Evolutionary conservation across 768 basidiomycete genomes (phyloP).

Genomic region (Punctularia strigosozonata): DNA sequence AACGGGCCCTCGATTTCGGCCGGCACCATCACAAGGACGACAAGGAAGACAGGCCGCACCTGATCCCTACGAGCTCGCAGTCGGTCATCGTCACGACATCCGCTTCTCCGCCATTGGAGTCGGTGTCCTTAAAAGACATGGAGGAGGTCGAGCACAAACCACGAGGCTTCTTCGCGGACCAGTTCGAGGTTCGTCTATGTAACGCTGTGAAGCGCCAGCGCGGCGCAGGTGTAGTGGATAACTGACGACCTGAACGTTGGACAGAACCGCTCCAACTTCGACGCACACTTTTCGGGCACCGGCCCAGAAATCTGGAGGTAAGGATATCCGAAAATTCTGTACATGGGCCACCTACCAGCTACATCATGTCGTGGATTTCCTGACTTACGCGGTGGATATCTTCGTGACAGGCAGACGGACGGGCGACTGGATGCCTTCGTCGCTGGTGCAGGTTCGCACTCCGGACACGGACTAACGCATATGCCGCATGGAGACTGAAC

Average conservation of each 20-base stretch:
- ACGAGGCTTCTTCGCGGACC: conserved; percentile 89
- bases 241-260: background rate
- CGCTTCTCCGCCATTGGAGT: too few species aligned
- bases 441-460: conserved; percentile 64
- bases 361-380: too few species aligned
- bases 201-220: background rate
- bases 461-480: too few species aligned
- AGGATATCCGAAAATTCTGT: too few species aligned
- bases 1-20: conserved; percentile 69
- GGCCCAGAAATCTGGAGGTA: conserved; percentile 95
- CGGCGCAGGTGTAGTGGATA: background rate
- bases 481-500: too few species aligned
- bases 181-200: conserved; percentile 58
- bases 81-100: conserved; percentile 44
- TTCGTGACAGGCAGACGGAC: conserved; percentile 82
- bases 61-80: conserved; percentile 28
- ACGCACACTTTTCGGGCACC: conserved; percentile 81
- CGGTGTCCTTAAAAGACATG: too few species aligned
- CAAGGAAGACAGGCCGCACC: conserved; percentile 7
- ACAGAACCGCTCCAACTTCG: conserved; percentile 81
- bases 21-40: conserved; percentile 18
- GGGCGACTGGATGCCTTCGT: conserved; percentile 79
- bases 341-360: too few species aligned
- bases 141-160: conserved; percentile 39
- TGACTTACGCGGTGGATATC: too few species aligned